Conservation (phyloP, 176 grass and related monocot genomes). For the Carex scoparia region DNA sequence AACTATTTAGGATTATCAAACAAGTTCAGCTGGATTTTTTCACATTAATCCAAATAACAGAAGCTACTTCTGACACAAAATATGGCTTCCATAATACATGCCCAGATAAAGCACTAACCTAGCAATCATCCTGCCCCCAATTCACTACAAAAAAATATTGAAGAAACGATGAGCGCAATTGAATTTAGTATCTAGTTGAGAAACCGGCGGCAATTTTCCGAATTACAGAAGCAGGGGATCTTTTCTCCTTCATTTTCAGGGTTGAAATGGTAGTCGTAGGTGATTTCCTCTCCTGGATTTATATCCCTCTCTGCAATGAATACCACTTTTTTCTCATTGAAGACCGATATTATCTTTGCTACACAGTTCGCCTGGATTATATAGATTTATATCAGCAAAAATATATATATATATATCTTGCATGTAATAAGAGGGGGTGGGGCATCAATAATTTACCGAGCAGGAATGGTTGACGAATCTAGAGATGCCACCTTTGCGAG, state of each 20-base stretch:
- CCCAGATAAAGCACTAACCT: slow-evolving; percentile 3
- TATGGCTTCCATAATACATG: neutral
- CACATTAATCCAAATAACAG: neutral
- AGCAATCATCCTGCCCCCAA: neutral
- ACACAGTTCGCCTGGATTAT: slow-evolving; percentile 77
- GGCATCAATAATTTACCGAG: slow-evolving; percentile 31
- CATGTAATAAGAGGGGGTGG: neutral
- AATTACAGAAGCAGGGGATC: slow-evolving; percentile 85
- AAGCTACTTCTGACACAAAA: neutral
- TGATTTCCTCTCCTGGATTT: slow-evolving; percentile 90
- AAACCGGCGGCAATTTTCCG: slow-evolving; percentile 67
- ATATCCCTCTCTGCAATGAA: slow-evolving; percentile 90
- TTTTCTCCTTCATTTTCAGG: slow-evolving; percentile 82
- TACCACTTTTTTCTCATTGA: slow-evolving; percentile 86
- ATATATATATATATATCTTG: slow-evolving; percentile 2
- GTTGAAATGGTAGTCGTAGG: slow-evolving; percentile 96
- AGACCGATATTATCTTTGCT: slow-evolving; percentile 78
- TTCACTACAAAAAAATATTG: neutral
- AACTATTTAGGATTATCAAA: too few relatives aligned
- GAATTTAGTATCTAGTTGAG: slow-evolving; percentile 54
- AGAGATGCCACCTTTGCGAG: slow-evolving; percentile 83
- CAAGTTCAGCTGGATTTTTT: neutral
- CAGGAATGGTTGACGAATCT: slow-evolving; percentile 97
- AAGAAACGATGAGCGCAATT: neutral
- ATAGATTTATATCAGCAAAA: slow-evolving; percentile 1